These are phyloP conservation scores for Pseudogymnoascus sp. DNA, from an alignment of 2,329 filamentous ascomycete species.

Conservation along the genomic window DNA sequence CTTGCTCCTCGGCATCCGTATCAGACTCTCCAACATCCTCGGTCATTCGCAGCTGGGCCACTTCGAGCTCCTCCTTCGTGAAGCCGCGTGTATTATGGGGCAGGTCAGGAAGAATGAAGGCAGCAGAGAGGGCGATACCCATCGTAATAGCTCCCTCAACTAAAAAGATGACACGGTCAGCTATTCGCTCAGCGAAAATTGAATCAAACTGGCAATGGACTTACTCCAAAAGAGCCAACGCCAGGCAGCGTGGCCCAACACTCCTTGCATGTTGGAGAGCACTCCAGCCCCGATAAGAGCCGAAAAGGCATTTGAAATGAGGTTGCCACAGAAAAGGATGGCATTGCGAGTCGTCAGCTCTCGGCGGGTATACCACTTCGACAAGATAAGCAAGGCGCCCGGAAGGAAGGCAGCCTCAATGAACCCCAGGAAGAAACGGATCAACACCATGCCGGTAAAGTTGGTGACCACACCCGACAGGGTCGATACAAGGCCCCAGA, in stretches of 20 bases:
- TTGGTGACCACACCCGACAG: conserved; percentile 26
- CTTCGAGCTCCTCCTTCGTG: conserved; percentile 46
- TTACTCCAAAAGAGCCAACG: conserved; percentile 44
- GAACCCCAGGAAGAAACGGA: conserved; percentile 53
- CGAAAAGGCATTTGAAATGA: conserved; percentile 52
- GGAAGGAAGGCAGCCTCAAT: conserved; percentile 58
- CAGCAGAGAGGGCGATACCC: conserved; percentile 37
- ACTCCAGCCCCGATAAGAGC: conserved; percentile 52
- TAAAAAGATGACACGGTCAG: conserved; percentile 25
- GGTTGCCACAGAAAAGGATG: conserved; percentile 50
- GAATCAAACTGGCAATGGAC: conserved; percentile 30
- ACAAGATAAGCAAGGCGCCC: conserved; percentile 54
- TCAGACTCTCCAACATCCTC: conserved; percentile 52
- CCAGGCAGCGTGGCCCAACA: conserved; percentile 48
- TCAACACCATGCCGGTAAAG: conserved; percentile 46
- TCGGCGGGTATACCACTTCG: conserved; percentile 58
- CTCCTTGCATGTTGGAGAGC: conserved; percentile 48
- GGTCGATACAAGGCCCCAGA: conserved; percentile 28
- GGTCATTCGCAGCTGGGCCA: conserved; percentile 47
- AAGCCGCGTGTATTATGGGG: conserved; percentile 51
- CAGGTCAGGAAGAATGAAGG: conserved; percentile 45
- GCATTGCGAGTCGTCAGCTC: conserved; percentile 48
- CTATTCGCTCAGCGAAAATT: conserved; percentile 33
- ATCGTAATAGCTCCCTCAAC: conserved; percentile 48
- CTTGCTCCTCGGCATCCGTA: conserved; percentile 41